Percentiles rank a stretch among this genome's conserved stretches.
phyloP scores from a whole-genome alignment of 768 basidiomycete genomes.

The Symmetrospora coprosmae region DNA sequence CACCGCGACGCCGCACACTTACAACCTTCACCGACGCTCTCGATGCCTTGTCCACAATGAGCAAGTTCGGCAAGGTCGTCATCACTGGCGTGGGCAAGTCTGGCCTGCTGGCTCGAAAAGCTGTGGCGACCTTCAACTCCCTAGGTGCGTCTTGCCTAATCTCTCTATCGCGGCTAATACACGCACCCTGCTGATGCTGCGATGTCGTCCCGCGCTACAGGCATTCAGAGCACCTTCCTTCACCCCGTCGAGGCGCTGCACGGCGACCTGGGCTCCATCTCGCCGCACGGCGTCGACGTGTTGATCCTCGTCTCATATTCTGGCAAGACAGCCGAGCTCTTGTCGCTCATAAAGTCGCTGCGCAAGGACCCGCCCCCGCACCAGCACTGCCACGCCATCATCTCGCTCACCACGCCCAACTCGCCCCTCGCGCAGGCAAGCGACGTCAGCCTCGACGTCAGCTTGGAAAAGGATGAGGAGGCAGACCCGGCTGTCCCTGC shows the following conservation, averaged over 20 bases:
- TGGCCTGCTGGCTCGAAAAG: constrained; percentile 30
- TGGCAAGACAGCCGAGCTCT: constrained; percentile 32
- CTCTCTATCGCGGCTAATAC: too few relatives aligned
- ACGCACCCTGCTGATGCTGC: not conserved
- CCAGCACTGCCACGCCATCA: constrained; percentile 25
- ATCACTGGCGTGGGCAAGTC: constrained; percentile 33
- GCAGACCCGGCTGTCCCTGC: constrained; percentile 32
- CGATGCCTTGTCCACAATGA: too few relatives aligned
- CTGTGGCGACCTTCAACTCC: constrained; percentile 32
- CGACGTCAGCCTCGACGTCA: constrained; percentile 29
- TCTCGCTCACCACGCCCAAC: constrained; percentile 29
- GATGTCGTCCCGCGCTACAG: not conserved
- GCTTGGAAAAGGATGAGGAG: constrained; percentile 29
- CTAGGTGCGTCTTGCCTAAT: constrained; percentile 24
- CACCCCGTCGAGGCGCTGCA: constrained; percentile 33
- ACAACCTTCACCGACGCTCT: too few relatives aligned
- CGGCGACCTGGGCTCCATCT: constrained; percentile 33
- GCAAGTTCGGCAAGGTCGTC: constrained; percentile 28
- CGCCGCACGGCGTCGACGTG: constrained; percentile 26
- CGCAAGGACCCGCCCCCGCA: too few relatives aligned
- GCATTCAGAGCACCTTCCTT: constrained; percentile 30
- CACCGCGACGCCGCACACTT: too few relatives aligned
- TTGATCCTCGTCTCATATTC: constrained; percentile 32
- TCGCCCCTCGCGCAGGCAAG: constrained; percentile 28
- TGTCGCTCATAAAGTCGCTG: constrained; percentile 29